Base-by-base conservation (phyloP, 805 yeast species). In the Starmera caribaea region DNA sequence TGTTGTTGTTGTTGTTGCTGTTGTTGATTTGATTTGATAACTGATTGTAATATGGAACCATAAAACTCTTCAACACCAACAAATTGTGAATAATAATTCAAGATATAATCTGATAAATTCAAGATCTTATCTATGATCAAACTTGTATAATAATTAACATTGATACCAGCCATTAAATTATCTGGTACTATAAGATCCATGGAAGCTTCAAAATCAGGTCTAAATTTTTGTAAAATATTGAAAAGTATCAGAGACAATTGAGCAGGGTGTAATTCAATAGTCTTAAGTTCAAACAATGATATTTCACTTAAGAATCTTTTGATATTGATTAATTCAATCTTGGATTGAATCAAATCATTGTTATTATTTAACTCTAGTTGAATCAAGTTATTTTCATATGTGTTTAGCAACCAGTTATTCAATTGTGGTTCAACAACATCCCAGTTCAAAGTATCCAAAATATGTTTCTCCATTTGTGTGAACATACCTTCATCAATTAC, bases 401-500 rank as follows among this genome's bases (percentile, higher is more conserved):
- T 63, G 39, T 62, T 61, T 40, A 69, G 50, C 26, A 64, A 56
- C 61, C 71, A 79, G 44, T 73, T 71, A 38, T 64, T 66, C 34
- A 70, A 53, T 45, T 72, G 70, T 3, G 94, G 86, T 46, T 78
- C 85, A 36, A 72, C 73, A 39, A 86, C 63, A 68, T 67, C 64
- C 95, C 95, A 84, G 39, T 77, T 76, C 42, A 86, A 66, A 0
- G 94, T 81, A 28, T 71, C 62, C 42, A 85, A 65, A 17, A 85
- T 74, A 53, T 84, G 94, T 48, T 75, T 64, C 59, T 85, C 95
- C 94, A 84, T 84, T 57, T 84, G 95, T 86, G 86, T 46, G 74
- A 79, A 51, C 88, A 70, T 5, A 83, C 83, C 46, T 72, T 68
- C 54, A 80, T 66, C 41, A 21, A 21, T 21, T 21, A 21, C 26